Base-by-base conservation (phyloP, 805 yeast genomes). In the Candida sanyiensis region DNA sequence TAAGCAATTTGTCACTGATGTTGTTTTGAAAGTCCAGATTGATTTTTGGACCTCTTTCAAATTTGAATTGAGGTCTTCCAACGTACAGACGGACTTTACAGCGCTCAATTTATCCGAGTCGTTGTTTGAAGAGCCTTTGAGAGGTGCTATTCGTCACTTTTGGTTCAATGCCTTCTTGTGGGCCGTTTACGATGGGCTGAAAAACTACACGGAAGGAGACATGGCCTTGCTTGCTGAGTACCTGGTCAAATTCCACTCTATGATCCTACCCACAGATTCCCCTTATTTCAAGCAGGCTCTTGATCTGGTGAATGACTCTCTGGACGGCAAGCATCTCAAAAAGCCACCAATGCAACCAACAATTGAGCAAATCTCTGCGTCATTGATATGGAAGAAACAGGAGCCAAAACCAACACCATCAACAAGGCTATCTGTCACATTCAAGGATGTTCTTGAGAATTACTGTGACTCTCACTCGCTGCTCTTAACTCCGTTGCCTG, bases 361-460 rank as follows among this genome's bases (percentile, higher is more conserved):
- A 29, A 22, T 16, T n/a, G 15, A 34, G 7, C 5, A 28, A 25
- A 35, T 29, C n/a, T 19, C 20, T 21, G 17, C 34, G 18, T 7
- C 34, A 6, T 18, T 31, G 10, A 22, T 22, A 11, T 22, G 10
- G 25, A n/a, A 11, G 9, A 11, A 21, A 21, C 8, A 27, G 7
- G 11, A 5, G 12, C 8, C 31, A 19, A 8, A 7, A 20, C 23
- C 37, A 31, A 37, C 58, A 50, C 77, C 79, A 0, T 47, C 67
- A 9, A 62, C 63, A 27, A 64, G 62, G 30, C 57, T 75, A 1
- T 48, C 59, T 22, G 63, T 71, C 4, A 65, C 83, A 0, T 79
- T 80, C 52, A 77, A 69, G 45, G 86, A 83, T 38, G 79, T 86
- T 15, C 73, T 85, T 3, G 75, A 71, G 38, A 74, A 74, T 3